Evolutionary conservation across 192 early-diverging fungal species (phyloP), one percentile per base, ranked within the genome.

Genomic region (Gamsiella multidivaricata): DNA sequence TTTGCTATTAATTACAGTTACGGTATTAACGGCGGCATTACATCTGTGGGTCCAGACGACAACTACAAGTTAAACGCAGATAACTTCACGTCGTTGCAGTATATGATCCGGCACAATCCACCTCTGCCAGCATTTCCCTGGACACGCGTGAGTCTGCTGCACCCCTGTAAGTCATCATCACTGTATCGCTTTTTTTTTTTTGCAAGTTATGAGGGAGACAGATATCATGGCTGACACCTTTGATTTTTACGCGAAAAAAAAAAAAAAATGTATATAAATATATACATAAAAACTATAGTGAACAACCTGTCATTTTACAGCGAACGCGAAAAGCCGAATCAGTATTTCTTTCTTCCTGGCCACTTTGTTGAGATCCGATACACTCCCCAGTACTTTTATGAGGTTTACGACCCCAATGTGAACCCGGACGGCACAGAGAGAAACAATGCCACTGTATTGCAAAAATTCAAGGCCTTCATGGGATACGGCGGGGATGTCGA

Each of bases 361-460:
- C 54, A 72, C 12, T 64, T 31, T 34, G 54, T 72, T 36, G 61
- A 72, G 37, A 64, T 72, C 42, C 61, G 39, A 1, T 72, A 58
- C 33, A 58, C 54, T 1, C 70, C 70, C 3, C 25, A 64, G 2
- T 4, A 57, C 3, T 55, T 58, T 47, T 15, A 49, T 29, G 15
- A 20, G 17, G 25, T 37, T 26, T n/a, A 23, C 46, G 31, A 55
- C 18, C 10, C 22, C 50, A n/a, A n/a, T n/a, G n/a, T n/a, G n/a
- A n/a, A n/a, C n/a, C n/a, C n/a, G n/a, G 8, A 6, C 14, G 12
- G 22, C 15, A 17, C 9, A 0, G 12, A 41, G 20, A 50, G 47
- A 23, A 6, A 15, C n/a, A 7, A 25, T 26, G 9, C 23, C 9
- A 49, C 23, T 1, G 0, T 47, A 3, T 34, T 32, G 1, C n/a